Evolutionary conservation across 495 filamentous ascomycete genomes (phyloP).

Genomic region (Xylaria venustula): DNA sequence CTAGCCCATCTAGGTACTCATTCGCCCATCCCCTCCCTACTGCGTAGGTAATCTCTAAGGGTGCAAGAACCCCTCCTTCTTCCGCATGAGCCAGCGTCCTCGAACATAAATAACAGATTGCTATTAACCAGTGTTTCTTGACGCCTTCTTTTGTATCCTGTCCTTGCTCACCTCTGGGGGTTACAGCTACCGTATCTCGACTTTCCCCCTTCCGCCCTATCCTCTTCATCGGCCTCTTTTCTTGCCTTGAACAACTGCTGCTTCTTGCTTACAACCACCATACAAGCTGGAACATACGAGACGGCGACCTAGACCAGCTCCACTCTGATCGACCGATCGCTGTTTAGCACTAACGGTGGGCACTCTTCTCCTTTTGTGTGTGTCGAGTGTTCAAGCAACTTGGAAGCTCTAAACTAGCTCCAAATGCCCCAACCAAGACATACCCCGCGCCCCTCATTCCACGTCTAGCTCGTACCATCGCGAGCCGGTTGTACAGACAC

Average conservation of each 20-base stretch:
- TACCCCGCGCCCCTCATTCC: constrained; percentile 13
- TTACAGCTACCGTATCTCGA: no score
- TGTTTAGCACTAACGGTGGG: neutral
- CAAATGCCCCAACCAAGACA: neutral
- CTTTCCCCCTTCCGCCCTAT: no score
- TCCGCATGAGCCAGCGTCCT: constrained; percentile 12
- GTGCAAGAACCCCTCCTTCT: constrained; percentile 8
- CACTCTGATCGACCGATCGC: constrained; percentile 1
- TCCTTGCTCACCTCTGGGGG: no score
- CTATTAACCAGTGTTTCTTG: neutral
- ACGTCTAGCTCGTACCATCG: neutral
- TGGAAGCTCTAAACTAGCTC: neutral
- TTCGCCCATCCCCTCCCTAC: neutral
- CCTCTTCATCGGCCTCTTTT: neutral
- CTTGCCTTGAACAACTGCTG: neutral
- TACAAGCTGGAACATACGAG: no score
- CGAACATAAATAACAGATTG: neutral
- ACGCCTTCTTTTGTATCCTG: neutral
- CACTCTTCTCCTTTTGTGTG: constrained; percentile 5
- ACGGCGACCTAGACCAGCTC: neutral
- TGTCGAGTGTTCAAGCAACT: no score
- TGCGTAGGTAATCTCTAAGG: neutral
- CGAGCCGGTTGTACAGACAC: neutral
- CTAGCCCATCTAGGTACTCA: no score
- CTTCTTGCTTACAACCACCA: no score